Evolutionary conservation across 306 rosid species (phyloP), one percentile per base, ranked within the genome.

Genomic region (Fagus sylvatica): DNA sequence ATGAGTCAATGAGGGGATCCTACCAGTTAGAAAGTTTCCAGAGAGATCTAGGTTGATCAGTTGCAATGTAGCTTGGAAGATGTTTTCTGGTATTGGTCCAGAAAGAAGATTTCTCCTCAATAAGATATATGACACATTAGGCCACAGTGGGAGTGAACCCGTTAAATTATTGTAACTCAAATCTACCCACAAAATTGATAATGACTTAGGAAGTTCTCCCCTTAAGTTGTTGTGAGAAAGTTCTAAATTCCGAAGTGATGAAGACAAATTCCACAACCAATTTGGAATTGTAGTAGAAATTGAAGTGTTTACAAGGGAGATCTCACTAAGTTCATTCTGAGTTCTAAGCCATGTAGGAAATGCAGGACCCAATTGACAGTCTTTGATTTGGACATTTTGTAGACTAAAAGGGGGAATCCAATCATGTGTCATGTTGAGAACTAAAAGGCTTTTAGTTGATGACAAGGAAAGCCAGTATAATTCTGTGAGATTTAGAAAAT

Each of bases 261-360:
- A 13, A 2, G 70, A n/a, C 10, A 33, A 6, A 39, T 22, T 28
- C 80, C 80, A 76, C 28, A 76, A 53, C 80, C 80, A 76, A 67
- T 19, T 6, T 0, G 74, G 80, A 17, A 76, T 19, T 28, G 73
- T 49, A 69, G 13, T 53, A 11, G 61, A 76, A 53, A 76, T 51
- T 36, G 53, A 53, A 53, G 19, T 4, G 11, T 37, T 19, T 1
- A 22, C 4, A 15, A 76, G 43, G 15, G 4, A 7, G 22, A 76
- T 4, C 11, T 17, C 6, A 28, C 0, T 1, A 2, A 67, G 55
- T 0, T 34, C 6, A 17, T n/a, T 49, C 2, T 76, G 74, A 49
- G 16, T 53, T 76, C 2, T 65, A 28, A 67, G 80, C 80, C 80
- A 76, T 6, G 5, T 33, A 9, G 80, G 80, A 55, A 76, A 53